Conservation (phyloP, 495 filamentous ascomycete species). For the Daldinia childiae region DNA sequence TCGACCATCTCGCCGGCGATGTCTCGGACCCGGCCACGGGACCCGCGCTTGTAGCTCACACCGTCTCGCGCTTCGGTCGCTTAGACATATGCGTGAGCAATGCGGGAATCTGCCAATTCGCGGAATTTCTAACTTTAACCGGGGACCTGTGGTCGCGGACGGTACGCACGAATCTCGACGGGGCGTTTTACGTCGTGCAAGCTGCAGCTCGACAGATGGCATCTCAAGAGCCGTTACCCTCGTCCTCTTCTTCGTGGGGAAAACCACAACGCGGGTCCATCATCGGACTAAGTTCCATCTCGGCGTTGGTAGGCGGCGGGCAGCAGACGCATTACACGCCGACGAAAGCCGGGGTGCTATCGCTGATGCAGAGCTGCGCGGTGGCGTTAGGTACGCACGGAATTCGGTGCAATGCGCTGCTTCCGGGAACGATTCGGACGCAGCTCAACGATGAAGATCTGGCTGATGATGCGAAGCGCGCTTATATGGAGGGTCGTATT, state of each 20-base stretch:
- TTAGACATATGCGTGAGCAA: constrained; percentile 89
- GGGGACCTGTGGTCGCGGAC: constrained; percentile 70
- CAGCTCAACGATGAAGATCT: constrained; percentile 89
- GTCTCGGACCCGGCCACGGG: constrained; percentile 73
- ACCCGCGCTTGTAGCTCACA: constrained; percentile 62
- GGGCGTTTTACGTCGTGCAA: constrained; percentile 86
- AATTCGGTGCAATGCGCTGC: constrained; percentile 84
- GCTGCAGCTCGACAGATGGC: constrained; percentile 86
- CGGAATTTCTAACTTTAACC: constrained; percentile 78
- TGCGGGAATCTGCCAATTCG: constrained; percentile 86
- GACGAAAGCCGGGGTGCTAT: constrained; percentile 85
- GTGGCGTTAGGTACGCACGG: constrained; percentile 78
- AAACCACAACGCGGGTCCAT: constrained; percentile 71
- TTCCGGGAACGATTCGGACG: constrained; percentile 87
- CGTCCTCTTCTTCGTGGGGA: not conserved
- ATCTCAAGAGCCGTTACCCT: constrained; percentile 55
- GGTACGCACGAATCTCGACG: constrained; percentile 81
- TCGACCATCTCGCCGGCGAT: constrained; percentile 72
- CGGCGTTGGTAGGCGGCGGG: constrained; percentile 83
- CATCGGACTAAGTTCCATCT: constrained; percentile 85
- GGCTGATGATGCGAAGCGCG: constrained; percentile 71
- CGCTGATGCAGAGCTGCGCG: constrained; percentile 85
- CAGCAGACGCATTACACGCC: constrained; percentile 89
- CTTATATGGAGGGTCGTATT: constrained; percentile 86
- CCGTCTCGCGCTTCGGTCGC: constrained; percentile 65